Percentiles rank a stretch among this genome's conserved stretches.
Conservation (phyloP, 768 basidiomycete species). For the Tylopilus rubrobrunneus region DNA sequence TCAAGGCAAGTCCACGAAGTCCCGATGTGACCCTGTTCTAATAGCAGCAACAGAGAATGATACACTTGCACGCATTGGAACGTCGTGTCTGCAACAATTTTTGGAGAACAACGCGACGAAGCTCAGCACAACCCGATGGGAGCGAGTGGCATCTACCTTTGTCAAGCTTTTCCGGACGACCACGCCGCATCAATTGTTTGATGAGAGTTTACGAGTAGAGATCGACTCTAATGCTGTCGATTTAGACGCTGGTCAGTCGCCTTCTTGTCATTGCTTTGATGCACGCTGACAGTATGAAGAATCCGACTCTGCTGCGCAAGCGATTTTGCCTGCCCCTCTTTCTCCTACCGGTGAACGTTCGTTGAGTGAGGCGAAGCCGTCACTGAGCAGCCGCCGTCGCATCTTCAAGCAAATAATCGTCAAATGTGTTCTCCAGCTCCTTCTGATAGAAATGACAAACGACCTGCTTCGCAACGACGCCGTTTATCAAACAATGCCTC, state of each 20-base stretch:
- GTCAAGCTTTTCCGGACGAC: constrained; percentile 97
- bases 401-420: constrained; percentile 99
- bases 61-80: constrained; percentile 94
- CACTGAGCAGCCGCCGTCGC: constrained; percentile 67
- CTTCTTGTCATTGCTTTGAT: background rate
- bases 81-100: constrained; percentile 94
- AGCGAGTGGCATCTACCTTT: constrained; percentile 86
- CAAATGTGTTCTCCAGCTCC: constrained; percentile 95
- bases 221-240: constrained; percentile 61
- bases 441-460: constrained; percentile 96
- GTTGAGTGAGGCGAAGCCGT: constrained; percentile 46
- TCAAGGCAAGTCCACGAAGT: constrained; percentile 65
- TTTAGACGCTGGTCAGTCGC: constrained; percentile 40
- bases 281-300: constrained; percentile 5
- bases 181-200: constrained; percentile 95
- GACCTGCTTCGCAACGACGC: constrained; percentile 90
- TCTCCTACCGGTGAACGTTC: constrained; percentile 64
- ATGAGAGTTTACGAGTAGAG: constrained; percentile 84
- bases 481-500: constrained; percentile 91
- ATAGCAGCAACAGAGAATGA: constrained; percentile 74
- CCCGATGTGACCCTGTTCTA: constrained; percentile 1
- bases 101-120: constrained; percentile 90
- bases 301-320: constrained; percentile 54
- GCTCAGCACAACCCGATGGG: constrained; percentile 83
- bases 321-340: constrained; percentile 85